phyloP scores from a whole-genome alignment of 2,329 filamentous ascomycete genomes.

The Aspergillus sp. region DNA sequence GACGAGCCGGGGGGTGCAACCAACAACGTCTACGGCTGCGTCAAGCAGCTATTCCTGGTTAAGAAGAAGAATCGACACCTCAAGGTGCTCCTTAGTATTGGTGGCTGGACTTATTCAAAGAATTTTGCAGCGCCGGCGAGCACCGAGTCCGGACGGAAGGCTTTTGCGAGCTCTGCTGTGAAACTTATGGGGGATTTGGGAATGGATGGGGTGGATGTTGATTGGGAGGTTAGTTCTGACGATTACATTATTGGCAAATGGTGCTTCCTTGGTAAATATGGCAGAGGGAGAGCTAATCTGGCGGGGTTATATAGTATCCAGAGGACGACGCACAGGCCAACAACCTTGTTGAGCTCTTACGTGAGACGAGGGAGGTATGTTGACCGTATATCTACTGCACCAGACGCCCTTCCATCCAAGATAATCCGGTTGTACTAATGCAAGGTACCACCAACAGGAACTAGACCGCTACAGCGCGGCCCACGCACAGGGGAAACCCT shows the following conservation, averaged over 20 bases:
- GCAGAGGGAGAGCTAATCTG: not conserved
- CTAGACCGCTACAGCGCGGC: slow-evolving; percentile 42
- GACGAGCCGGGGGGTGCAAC: slow-evolving; percentile 58
- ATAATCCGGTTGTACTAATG: not conserved
- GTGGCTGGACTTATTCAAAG: slow-evolving; percentile 74
- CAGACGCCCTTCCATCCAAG: not conserved
- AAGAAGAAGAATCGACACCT: slow-evolving; percentile 76
- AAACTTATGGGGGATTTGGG: slow-evolving; percentile 74
- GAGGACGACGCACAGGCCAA: slow-evolving; percentile 32
- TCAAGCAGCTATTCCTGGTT: slow-evolving; percentile 73
- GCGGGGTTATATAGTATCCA: slow-evolving; percentile 29
- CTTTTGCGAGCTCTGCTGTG: slow-evolving; percentile 69
- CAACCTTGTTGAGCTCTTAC: slow-evolving; percentile 37
- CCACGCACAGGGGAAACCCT: slow-evolving; percentile 40
- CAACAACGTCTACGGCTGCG: slow-evolving; percentile 71
- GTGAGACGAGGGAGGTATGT: slow-evolving; percentile 31
- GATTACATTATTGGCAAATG: too few species aligned
- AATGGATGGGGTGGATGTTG: slow-evolving; percentile 54
- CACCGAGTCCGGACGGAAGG: slow-evolving; percentile 57
- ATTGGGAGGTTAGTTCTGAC: slow-evolving; percentile 35
- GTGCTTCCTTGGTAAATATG: not conserved
- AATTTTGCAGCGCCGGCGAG: slow-evolving; percentile 72
- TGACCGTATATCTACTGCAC: not conserved
- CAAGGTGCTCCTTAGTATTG: slow-evolving; percentile 79
- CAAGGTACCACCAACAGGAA: slow-evolving; percentile 24